phyloP scores from a whole-genome alignment of 805 yeast genomes.

The Zygotorulaspora danielsina region DNA sequence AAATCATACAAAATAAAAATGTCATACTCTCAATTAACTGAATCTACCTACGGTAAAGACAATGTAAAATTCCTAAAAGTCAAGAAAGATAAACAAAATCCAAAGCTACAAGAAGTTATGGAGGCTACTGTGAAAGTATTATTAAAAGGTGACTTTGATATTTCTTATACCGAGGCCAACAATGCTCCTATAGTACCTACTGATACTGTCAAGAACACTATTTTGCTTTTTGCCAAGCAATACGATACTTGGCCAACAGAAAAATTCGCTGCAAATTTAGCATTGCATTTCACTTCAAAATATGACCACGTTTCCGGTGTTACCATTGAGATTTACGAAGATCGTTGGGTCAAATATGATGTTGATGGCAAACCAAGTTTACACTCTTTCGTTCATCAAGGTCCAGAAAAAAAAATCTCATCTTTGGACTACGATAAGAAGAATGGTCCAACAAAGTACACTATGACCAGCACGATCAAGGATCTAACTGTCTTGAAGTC shows the following conservation, averaged over 20 bases:
- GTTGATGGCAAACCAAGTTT: slow-evolving; percentile 73
- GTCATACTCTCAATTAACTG: slow-evolving; percentile 31
- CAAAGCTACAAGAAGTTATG: slow-evolving; percentile 71
- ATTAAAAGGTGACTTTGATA: slow-evolving; percentile 73
- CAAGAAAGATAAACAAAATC: slow-evolving; percentile 68
- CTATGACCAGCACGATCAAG: slow-evolving; percentile 63
- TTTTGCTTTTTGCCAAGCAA: slow-evolving; percentile 75
- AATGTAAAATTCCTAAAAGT: slow-evolving; percentile 91
- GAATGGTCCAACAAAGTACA: slow-evolving; percentile 46
- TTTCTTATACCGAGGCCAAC: slow-evolving; percentile 82
- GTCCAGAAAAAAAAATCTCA: slow-evolving; percentile 72
- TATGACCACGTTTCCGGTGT: slow-evolving; percentile 75
- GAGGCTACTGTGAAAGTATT: slow-evolving; percentile 79
- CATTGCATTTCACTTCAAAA: slow-evolving; percentile 71
- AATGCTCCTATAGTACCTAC: slow-evolving; percentile 89
- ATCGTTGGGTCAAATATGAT: slow-evolving; percentile 71
- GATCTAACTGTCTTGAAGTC: slow-evolving; percentile 83
- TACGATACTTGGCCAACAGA: slow-evolving; percentile 88
- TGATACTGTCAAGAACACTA: slow-evolving; percentile 88
- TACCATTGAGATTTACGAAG: slow-evolving; percentile 62
- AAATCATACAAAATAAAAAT: slow-evolving; percentile 7
- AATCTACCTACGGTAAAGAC: slow-evolving; percentile 83
- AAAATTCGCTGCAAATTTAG: slow-evolving; percentile 80
- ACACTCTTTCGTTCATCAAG: slow-evolving; percentile 83
- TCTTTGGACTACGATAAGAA: slow-evolving; percentile 47